A percentile compares a stretch with the other conserved stretches of the same genome.
Conservation (phyloP, 2,329 filamentous ascomycete species). For the Exophiala sideris region DNA sequence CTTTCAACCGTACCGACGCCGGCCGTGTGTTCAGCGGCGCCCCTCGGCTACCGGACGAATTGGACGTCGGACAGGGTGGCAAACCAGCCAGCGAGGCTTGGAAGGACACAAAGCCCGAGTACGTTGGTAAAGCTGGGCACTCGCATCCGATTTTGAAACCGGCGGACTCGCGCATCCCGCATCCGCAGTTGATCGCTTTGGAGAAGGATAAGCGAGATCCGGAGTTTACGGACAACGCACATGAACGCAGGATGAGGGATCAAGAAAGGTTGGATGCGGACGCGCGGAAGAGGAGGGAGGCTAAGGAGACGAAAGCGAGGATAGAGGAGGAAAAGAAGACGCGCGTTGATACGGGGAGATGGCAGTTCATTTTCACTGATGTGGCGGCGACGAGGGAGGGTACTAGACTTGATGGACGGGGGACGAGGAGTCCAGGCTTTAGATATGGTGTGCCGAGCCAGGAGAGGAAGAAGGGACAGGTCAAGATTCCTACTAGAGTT, state of each 20-base stretch:
- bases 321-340: slow-evolving; percentile 35
- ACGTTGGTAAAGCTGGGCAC: slow-evolving; percentile 41
- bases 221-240: slow-evolving; percentile 32
- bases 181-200: slow-evolving; percentile 55
- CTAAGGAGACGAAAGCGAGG: slow-evolving; percentile 42
- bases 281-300: slow-evolving; percentile 41
- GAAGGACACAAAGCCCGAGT: slow-evolving; percentile 35
- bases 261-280: slow-evolving; percentile 42
- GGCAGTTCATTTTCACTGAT: slow-evolving; percentile 60
- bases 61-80: slow-evolving; percentile 33
- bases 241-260: slow-evolving; percentile 41
- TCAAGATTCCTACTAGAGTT: slow-evolving; percentile 63
- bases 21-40: slow-evolving; percentile 57
- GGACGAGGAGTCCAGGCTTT: slow-evolving; percentile 52
- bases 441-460: slow-evolving; percentile 61
- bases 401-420: slow-evolving; percentile 54
- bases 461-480: slow-evolving; percentile 60
- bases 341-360: slow-evolving; percentile 46
- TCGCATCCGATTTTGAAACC: slow-evolving; percentile 55
- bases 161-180: slow-evolving; percentile 62
- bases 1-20: slow-evolving; percentile 64
- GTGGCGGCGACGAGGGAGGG: slow-evolving; percentile 52
- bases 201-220: slow-evolving; percentile 44
- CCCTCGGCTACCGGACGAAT: slow-evolving; percentile 37
- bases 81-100: slow-evolving; percentile 28